Evolutionary conservation across 176 grass and related monocot species (phyloP).

Genomic region (Oryza longistaminata): DNA sequence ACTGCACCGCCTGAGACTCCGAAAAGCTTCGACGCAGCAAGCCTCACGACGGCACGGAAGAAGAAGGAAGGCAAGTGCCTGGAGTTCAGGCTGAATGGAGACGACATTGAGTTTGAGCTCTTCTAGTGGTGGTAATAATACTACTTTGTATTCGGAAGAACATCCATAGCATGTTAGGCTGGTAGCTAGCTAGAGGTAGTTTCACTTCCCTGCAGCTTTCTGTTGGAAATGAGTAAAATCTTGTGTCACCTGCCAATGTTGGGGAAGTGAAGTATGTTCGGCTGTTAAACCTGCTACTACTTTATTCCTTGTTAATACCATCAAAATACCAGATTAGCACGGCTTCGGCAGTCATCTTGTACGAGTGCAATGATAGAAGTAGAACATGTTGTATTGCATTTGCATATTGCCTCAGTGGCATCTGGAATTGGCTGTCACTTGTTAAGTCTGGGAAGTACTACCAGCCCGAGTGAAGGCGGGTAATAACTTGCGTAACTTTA

Average conservation of each 20-base stretch:
- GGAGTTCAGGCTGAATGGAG: slow-evolving; percentile 74
- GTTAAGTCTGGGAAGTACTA: not conserved
- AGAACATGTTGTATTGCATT: not conserved
- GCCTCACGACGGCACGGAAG: slow-evolving; percentile 39
- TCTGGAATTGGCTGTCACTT: slow-evolving; percentile 2
- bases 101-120: slow-evolving; percentile 88
- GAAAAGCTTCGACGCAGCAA: slow-evolving; percentile 41
- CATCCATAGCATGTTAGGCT: slow-evolving; percentile 25
- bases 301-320: slow-evolving; percentile 75
- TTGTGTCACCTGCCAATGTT: slow-evolving; percentile 28
- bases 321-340: slow-evolving; percentile 52
- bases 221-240: slow-evolving; percentile 42
- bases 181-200: slow-evolving; percentile 42
- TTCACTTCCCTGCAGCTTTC: slow-evolving; percentile 38
- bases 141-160: slow-evolving; percentile 41
- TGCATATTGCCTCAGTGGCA: not conserved
- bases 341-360: slow-evolving; percentile 18
- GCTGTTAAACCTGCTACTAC: slow-evolving; percentile 55
- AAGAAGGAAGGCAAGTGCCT: slow-evolving; percentile 90
- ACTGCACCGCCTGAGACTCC: slow-evolving; percentile 74
- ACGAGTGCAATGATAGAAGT: slow-evolving; percentile 8
- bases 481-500: slow-evolving; percentile 10
- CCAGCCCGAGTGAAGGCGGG: not conserved
- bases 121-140: slow-evolving; percentile 52
- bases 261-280: slow-evolving; percentile 40